Conservation (phyloP, 2,329 filamentous ascomycete genomes). For the Arachnomyces sp. region DNA sequence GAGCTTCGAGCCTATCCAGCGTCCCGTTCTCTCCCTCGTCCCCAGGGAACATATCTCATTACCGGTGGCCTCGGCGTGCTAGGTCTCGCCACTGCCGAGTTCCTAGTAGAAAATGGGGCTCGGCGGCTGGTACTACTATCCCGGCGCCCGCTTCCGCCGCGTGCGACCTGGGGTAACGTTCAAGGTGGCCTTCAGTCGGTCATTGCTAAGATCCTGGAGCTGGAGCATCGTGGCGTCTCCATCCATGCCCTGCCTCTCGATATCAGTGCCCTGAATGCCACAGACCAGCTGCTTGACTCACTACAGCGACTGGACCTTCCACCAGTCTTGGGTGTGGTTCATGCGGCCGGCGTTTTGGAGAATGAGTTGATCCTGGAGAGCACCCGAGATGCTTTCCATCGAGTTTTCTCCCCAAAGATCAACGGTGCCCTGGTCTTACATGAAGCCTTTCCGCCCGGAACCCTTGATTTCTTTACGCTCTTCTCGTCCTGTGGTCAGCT, state of each 20-base stretch:
- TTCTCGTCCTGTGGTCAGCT: constrained; percentile 27
- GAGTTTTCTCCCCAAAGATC: constrained; percentile 31
- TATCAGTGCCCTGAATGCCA: constrained; percentile 20
- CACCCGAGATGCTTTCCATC: too few species aligned
- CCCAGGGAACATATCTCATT: constrained; percentile 39
- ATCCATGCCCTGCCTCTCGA: constrained; percentile 29
- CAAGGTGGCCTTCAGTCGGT: constrained; percentile 19
- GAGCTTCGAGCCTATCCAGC: constrained; percentile 8
- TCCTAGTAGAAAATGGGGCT: constrained; percentile 33
- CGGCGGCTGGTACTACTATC: constrained; percentile 35
- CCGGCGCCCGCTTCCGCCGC: constrained; percentile 28
- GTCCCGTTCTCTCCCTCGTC: too few species aligned
- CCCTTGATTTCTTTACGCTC: constrained; percentile 24
- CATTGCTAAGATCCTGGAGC: constrained; percentile 18
- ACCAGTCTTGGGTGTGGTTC: constrained; percentile 33
- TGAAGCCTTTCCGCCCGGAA: constrained; percentile 20
- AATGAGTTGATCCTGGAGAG: constrained; percentile 29
- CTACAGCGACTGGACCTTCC: constrained; percentile 30
- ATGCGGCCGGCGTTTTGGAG: constrained; percentile 33
- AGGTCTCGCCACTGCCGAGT: constrained; percentile 30
- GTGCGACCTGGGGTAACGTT: too few species aligned
- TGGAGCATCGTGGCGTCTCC: constrained; percentile 27
- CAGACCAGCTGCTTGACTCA: constrained; percentile 12
- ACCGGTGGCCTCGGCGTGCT: constrained; percentile 36
- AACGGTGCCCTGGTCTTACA: constrained; percentile 25